phyloP scores from a whole-genome alignment of 2,329 filamentous ascomycete genomes.

The Rhynchosporium secalis region DNA sequence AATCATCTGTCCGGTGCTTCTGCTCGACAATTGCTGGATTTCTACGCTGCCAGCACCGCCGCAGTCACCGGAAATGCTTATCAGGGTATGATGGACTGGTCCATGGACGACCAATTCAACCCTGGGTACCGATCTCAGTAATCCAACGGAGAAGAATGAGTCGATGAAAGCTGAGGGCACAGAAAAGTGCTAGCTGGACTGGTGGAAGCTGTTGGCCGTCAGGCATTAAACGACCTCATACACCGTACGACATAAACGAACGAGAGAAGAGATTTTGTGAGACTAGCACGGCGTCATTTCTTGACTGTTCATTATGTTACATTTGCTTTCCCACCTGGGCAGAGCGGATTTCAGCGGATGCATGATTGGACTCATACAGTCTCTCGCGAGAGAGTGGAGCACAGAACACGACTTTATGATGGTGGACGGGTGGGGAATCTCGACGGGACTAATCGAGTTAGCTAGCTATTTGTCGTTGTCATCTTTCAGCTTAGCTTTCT shows the following conservation, averaged over 20 bases:
- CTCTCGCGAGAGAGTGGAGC: background rate
- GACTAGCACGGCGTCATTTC: slow-evolving; percentile 33
- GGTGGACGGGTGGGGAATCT: slow-evolving; percentile 22
- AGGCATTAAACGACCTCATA: slow-evolving; percentile 15
- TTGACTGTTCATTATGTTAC: slow-evolving; percentile 16
- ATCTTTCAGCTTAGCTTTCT: slow-evolving; percentile 5
- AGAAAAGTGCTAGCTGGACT: slow-evolving; percentile 22
- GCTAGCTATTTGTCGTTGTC: slow-evolving; percentile 18
- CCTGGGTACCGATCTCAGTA: slow-evolving; percentile 30
- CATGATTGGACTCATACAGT: background rate
- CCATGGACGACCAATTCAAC: slow-evolving; percentile 31
- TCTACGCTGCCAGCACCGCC: slow-evolving; percentile 34
- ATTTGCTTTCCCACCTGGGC: slow-evolving; percentile 20
- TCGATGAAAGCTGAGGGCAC: slow-evolving; percentile 15
- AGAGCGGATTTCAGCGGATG: slow-evolving; percentile 11
- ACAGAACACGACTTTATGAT: slow-evolving; percentile 13
- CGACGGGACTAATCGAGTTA: slow-evolving; percentile 30
- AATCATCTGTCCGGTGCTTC: slow-evolving; percentile 29
- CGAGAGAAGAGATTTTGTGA: slow-evolving; percentile 25
- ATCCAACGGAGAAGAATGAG: slow-evolving; percentile 14
- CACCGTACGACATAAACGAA: slow-evolving; percentile 12
- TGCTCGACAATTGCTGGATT: slow-evolving; percentile 35
- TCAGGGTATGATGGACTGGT: slow-evolving; percentile 37
- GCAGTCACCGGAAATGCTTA: slow-evolving; percentile 24
- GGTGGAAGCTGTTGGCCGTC: slow-evolving; percentile 28